Base-by-base conservation (phyloP, 2,329 filamentous ascomycete genomes). In the Furcasterigmium sp. region DNA sequence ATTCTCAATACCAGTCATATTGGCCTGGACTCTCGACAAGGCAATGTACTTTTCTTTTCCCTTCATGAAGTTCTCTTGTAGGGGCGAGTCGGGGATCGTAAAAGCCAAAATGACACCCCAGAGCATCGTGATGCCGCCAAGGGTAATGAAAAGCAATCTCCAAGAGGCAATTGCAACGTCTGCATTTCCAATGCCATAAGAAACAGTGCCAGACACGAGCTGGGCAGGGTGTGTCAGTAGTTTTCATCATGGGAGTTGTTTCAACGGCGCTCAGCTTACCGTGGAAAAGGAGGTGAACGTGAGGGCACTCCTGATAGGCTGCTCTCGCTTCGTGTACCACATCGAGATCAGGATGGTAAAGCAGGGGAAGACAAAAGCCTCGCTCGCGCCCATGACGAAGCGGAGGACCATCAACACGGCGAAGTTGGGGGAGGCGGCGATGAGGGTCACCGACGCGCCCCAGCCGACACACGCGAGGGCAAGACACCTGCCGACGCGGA, bases 291-390 rank as follows among this genome's bases (percentile, higher is more conserved):
- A 41, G 19, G 39, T 51, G 39, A 56, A 47, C 18, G 42, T 38
- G 2, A 42, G 18, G 1, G 40, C 40, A 21, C 34, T 32, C 6
- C 40, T 11, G 15, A 42, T n/a, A 14, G 40, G 40, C 17, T 42
- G 40, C 32, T 42, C 40, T 13, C 20, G 18, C 23, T 49, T 45
- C n/a, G 46, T 51, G 46, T 57, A 59, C 75, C 76, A 82, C 73
- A 78, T 78, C 15, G 67, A 67, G 1, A 75, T 80, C 36, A 80
- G 73, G 5, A 80, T 57, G 59, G 79, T 74, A 46, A 79, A 74
- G 0, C 70, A 72, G 1, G 80, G 80, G 51, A 80, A 77, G 3
- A 73, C 64, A 42, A 72, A 74, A 1, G 78, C 74, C 57, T 82
- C 78, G 3, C 73, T 70, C 4, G 76, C 67, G 23, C 78, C 79